These are phyloP conservation scores for Aspergillus pseudoviridinutans DNA, from an alignment of 2,329 filamentous ascomycete genomes.

Conservation along the genomic window DNA sequence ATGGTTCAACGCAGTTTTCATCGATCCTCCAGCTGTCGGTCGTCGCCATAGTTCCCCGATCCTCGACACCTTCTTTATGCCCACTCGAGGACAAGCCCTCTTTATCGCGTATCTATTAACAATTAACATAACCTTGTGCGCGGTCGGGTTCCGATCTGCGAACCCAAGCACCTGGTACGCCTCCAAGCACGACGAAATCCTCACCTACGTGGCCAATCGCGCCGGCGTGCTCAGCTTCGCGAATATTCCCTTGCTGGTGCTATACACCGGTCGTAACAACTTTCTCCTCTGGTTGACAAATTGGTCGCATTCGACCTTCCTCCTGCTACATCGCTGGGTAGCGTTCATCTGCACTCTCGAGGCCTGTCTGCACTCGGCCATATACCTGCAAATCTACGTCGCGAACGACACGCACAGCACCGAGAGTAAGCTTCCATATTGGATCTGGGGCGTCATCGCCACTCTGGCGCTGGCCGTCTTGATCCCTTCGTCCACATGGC, in stretches of 20 bases:
- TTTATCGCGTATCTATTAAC: not conserved
- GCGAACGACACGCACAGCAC: not conserved
- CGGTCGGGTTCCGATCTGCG: not conserved
- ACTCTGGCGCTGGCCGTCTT: conserved; percentile 9
- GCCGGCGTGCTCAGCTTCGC: conserved; percentile 30
- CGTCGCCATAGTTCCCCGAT: not conserved
- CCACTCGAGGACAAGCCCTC: not conserved
- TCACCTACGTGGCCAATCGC: conserved; percentile 26
- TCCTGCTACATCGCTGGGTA: conserved; percentile 36
- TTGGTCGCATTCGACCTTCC: conserved; percentile 36
- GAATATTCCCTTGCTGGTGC: conserved; percentile 25
- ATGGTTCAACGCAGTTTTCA: not conserved
- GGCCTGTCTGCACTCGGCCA: conserved; percentile 19
- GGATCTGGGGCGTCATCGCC: conserved; percentile 1
- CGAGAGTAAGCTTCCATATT: not conserved
- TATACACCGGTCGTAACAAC: conserved; percentile 38
- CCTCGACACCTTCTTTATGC: conserved; percentile 1
- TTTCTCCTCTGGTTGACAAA: conserved; percentile 36
- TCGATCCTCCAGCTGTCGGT: conserved; percentile 1
- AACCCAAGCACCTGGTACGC: conserved; percentile 4
- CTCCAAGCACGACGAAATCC: conserved; percentile 21
- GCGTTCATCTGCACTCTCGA: conserved; percentile 23
- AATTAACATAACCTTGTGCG: not conserved
- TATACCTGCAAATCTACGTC: conserved; percentile 16
- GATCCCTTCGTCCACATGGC: conserved; percentile 22